Base-by-base conservation (phyloP, 1,139 yeast species). In the Kurtzmaniella quercitrusa region DNA sequence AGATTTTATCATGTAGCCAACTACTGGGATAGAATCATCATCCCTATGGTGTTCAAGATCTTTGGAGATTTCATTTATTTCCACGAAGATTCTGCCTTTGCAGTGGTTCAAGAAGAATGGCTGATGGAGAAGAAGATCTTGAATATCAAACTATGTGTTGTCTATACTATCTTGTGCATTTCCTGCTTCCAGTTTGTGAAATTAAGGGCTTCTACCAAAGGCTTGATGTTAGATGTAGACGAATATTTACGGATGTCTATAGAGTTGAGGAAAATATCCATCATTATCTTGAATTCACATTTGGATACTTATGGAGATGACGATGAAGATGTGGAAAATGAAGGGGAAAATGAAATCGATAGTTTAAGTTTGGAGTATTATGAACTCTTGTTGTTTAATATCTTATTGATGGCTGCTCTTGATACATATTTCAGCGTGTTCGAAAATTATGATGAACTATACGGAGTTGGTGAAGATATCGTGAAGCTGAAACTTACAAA, bases 401-500 rank as follows among this genome's bases (percentile, higher is more conserved):
- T 73, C 5, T 53, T 69, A 3, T 51, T 73, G 15, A 73, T 68
- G 48, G 59, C 71, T 25, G 71, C 70, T 42, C 49, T 68, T 15
- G 78, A 73, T 51, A 60, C 56, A 40, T 53, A 57, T 27, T 70
- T 60, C 46, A 68, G 71, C 31, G 71, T 73, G 1, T 72, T 59
- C 49, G 78, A 72, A 49, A 73, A 73, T 51, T 68, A 62, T 36
- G 75, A 71, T 42, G 59, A 71, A 38, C 55, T 71, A 10, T 71
- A 62, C 53, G 73, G 77, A 5, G 70, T 72, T 41, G 77, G 75
- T 1, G 75, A 69, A 42, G 61, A 61, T 46, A 54, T 66, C 8
- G 54, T 66, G 25, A 57, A 59, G 44, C 51, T 56, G 43, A 63
- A 58, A 48, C 56, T 54, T 43, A 19, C 37, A 2, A 48, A 48